Percentiles rank a stretch among this genome's conserved stretches.
These are phyloP conservation scores for Geranium incanum DNA, from an alignment of 441 rosid genomes.

Conservation along the genomic window DNA sequence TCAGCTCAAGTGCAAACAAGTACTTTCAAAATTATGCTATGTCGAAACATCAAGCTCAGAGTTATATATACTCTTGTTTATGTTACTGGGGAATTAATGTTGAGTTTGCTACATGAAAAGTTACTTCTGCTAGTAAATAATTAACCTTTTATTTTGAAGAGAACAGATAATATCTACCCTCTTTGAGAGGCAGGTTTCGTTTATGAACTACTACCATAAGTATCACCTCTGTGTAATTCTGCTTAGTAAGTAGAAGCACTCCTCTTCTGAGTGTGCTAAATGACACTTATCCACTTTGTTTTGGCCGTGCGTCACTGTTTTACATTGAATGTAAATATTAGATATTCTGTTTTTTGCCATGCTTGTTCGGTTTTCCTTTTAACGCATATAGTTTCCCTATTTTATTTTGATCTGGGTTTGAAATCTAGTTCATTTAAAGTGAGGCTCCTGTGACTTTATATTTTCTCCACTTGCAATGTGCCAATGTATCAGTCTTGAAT, in stretches of 20 bases:
- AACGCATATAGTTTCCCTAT: background rate
- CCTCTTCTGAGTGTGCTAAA: background rate
- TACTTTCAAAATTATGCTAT: background rate
- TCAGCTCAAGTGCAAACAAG: background rate
- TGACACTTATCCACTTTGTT: background rate
- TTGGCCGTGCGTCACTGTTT: background rate
- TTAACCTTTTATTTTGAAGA: background rate
- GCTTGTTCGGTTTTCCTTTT: background rate
- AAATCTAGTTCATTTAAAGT: background rate
- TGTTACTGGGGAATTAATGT: background rate
- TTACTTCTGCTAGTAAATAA: background rate
- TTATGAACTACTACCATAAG: background rate
- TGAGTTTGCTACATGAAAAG: background rate
- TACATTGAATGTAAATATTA: background rate
- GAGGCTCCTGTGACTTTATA: background rate
- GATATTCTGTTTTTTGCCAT: background rate
- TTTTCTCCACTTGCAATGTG: background rate
- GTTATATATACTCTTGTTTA: background rate
- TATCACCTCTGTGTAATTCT: background rate
- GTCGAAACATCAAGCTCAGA: background rate
- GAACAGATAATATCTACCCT: background rate
- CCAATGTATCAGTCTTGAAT: background rate
- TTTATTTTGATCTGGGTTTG: background rate
- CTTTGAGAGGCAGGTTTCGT: slow-evolving; percentile 1
- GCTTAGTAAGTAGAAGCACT: background rate